A percentile compares a stretch with the other conserved stretches of the same genome.
Conservation (phyloP, 257 asterid species). For the Forsythia viridissima region DNA sequence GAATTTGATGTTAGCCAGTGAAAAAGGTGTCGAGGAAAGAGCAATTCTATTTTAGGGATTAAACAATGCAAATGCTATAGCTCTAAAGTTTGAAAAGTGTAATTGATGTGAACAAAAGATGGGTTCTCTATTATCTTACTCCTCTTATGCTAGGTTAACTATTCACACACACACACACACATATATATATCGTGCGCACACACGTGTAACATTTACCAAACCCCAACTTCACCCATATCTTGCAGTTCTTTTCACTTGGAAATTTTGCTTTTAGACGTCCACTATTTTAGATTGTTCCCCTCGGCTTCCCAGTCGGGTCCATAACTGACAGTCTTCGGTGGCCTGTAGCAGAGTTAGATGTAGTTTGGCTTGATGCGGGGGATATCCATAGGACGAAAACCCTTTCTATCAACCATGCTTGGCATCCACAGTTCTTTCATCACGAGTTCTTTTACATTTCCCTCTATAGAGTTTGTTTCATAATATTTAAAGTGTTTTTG, state of each 20-base stretch:
- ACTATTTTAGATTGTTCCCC: background rate
- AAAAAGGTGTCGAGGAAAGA: too few species aligned
- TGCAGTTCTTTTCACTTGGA: background rate
- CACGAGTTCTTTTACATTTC: background rate
- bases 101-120: background rate
- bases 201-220: background rate
- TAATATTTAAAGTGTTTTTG: background rate
- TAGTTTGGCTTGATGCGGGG: background rate
- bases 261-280: too few species aligned
- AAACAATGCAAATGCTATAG: too few species aligned
- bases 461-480: background rate
- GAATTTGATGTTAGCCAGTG: too few species aligned
- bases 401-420: background rate
- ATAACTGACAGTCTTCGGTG: background rate
- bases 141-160: too few species aligned
- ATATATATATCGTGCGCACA: too few species aligned
- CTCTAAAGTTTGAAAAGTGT: too few species aligned
- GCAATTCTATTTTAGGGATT: background rate
- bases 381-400: background rate
- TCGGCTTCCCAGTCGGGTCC: background rate
- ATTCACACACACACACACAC: too few species aligned
- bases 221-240: background rate
- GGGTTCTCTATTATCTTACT: background rate
- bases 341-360: background rate
- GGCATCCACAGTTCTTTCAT: background rate